Evolutionary conservation across 73 alveolate species (phyloP).

Genomic region (Paramecium octaurelia): DNA sequence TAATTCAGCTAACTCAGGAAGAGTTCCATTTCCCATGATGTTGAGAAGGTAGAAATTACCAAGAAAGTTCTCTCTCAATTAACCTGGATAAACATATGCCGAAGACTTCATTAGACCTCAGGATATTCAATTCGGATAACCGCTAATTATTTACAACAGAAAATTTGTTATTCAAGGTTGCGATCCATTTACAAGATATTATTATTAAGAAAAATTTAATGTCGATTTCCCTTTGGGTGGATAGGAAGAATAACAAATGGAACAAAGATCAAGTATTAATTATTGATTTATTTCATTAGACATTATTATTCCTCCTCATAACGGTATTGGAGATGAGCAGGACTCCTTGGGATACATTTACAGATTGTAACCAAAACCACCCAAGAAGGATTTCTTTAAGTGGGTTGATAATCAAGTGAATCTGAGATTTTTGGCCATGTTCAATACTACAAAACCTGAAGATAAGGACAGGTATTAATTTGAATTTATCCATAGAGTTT

Average conservation of each 20-base stretch:
- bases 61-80: slow-evolving; percentile 78
- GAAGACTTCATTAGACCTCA: slow-evolving; percentile 81
- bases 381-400: slow-evolving; percentile 92
- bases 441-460: slow-evolving; percentile 87
- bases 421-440: slow-evolving; percentile 86
- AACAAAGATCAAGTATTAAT: slow-evolving; percentile 68
- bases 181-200: slow-evolving; percentile 89
- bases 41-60: slow-evolving; percentile 92
- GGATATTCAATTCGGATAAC: slow-evolving; percentile 81
- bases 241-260: slow-evolving; percentile 76
- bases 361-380: slow-evolving; percentile 82
- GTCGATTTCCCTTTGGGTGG: slow-evolving; percentile 90
- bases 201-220: slow-evolving; percentile 74
- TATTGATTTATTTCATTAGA: not conserved
- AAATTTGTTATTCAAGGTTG: slow-evolving; percentile 81
- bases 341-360: slow-evolving; percentile 91
- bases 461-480: slow-evolving; percentile 74
- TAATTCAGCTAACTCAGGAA: slow-evolving; percentile 88
- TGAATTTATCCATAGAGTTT: slow-evolving; percentile 58
- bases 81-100: slow-evolving; percentile 90
- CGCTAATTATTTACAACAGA: slow-evolving; percentile 80
- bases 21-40: slow-evolving; percentile 89
- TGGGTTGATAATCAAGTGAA: slow-evolving; percentile 92
- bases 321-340: slow-evolving; percentile 95
- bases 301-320: slow-evolving; percentile 90